These are phyloP conservation scores for Suillus subluteus DNA, from an alignment of 768 basidiomycete species.

Conservation along the genomic window DNA sequence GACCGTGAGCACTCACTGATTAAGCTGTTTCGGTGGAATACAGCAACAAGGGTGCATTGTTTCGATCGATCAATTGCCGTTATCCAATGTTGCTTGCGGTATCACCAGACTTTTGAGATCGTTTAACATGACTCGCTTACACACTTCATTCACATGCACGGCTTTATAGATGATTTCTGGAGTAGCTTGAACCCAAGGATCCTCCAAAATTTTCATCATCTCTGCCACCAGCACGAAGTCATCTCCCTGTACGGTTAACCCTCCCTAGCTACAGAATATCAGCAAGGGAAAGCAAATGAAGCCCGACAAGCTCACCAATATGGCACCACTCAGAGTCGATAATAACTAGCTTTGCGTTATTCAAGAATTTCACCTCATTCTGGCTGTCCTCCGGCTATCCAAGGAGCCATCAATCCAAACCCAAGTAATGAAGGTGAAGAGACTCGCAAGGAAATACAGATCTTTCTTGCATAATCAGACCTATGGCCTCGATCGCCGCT, in stretches of 20 bases:
- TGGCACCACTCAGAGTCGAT: constrained; percentile 38
- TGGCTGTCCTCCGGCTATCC: constrained; percentile 55
- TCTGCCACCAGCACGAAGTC: constrained; percentile 22
- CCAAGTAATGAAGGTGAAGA: not conserved
- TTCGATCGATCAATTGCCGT: not conserved
- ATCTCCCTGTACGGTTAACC: constrained; percentile 41
- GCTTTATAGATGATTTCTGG: not conserved
- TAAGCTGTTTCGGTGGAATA: not conserved
- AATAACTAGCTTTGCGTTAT: constrained; percentile 39
- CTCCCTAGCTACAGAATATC: constrained; percentile 40
- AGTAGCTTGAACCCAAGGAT: constrained; percentile 20
- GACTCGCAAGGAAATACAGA: no score
- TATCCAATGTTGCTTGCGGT: not conserved
- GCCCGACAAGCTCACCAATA: constrained; percentile 41
- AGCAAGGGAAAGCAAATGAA: not conserved
- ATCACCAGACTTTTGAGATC: not conserved
- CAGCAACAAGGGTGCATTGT: not conserved
- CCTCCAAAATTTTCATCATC: constrained; percentile 45
- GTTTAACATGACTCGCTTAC: not conserved
- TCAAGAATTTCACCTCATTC: constrained; percentile 44
- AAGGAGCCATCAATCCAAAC: not conserved
- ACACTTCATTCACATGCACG: no score
- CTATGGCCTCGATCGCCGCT: no score
- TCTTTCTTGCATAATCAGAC: no score
- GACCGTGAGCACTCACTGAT: not conserved